These are phyloP conservation scores for Chrysosporium keratinophilum DNA, from an alignment of 2,329 filamentous ascomycete genomes.

Conservation along the genomic window DNA sequence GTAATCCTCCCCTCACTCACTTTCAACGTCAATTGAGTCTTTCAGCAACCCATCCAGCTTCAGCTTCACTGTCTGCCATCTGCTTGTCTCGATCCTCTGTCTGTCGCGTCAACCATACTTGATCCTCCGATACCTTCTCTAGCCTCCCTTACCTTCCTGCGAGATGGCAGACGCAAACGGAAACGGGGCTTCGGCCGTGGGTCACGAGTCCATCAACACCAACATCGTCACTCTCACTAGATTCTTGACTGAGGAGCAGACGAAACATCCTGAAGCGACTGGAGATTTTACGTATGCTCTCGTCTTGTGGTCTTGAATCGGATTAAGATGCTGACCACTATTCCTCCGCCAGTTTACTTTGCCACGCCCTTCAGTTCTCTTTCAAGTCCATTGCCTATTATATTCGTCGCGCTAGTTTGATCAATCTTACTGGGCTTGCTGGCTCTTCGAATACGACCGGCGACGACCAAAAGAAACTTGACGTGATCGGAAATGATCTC, in stretches of 20 bases:
- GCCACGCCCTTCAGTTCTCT: constrained; percentile 95
- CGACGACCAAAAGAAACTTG: constrained; percentile 98
- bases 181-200: constrained; percentile 44
- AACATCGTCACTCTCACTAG: constrained; percentile 92
- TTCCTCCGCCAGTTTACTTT: constrained; percentile 59
- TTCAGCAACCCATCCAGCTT: neutral
- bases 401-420: constrained; percentile 87
- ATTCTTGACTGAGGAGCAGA: constrained; percentile 92
- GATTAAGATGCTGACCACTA: constrained; percentile 9
- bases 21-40: constrained; percentile 2
- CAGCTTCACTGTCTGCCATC: neutral
- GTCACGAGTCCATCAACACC: constrained; percentile 76
- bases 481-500: constrained; percentile 96
- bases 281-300: constrained; percentile 87
- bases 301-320: neutral
- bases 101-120: constrained; percentile 3
- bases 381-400: constrained; percentile 99
- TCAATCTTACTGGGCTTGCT: constrained; percentile 90
- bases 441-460: constrained; percentile 91
- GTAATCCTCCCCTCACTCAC: neutral
- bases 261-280: constrained; percentile 84
- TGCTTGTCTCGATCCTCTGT: neutral
- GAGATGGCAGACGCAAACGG: constrained; percentile 33
- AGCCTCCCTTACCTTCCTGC: neutral
- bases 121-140: neutral